phyloP scores from a whole-genome alignment of 2,329 filamentous ascomycete species.

The Talaromyces pinophilus region DNA sequence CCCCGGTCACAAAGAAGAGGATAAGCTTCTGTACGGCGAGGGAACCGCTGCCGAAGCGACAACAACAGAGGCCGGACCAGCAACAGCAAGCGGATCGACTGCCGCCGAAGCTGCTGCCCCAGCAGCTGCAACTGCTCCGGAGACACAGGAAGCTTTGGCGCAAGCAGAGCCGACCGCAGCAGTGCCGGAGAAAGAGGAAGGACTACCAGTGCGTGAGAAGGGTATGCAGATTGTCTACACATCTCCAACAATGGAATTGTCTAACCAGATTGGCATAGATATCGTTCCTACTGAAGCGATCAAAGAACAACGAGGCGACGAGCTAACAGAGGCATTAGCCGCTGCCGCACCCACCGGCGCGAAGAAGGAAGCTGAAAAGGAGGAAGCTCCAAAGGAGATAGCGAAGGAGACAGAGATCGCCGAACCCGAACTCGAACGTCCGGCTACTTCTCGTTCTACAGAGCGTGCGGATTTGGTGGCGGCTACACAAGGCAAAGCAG shows the following conservation, averaged over 20 bases:
- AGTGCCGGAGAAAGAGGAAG: conserved; percentile 1
- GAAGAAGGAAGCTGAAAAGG: not conserved
- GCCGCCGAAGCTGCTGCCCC: not conserved
- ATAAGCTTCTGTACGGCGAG: conserved; percentile 17
- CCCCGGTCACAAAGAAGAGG: conserved; percentile 20
- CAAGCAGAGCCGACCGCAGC: not conserved
- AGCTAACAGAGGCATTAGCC: conserved; percentile 16
- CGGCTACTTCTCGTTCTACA: not conserved
- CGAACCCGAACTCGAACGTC: not conserved
- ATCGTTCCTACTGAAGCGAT: not conserved
- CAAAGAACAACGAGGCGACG: conserved; percentile 8
- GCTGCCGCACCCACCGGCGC: conserved; percentile 11
- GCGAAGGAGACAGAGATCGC: conserved; percentile 7
- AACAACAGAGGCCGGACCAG: not conserved
- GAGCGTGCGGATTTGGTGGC: conserved; percentile 7
- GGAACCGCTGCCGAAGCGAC: not conserved
- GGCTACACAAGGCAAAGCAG: conserved; percentile 1
- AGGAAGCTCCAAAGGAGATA: not conserved
- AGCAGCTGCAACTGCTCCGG: not conserved
- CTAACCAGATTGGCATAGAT: not conserved
- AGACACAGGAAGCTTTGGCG: not conserved
- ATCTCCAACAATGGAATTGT: too few relatives aligned
- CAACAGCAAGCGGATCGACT: conserved; percentile 15
- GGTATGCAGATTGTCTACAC: conserved; percentile 5
- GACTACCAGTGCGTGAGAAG: conserved; percentile 15